Conservation (phyloP, 257 asterid genomes). For the Ophiorrhiza pumila region DNA sequence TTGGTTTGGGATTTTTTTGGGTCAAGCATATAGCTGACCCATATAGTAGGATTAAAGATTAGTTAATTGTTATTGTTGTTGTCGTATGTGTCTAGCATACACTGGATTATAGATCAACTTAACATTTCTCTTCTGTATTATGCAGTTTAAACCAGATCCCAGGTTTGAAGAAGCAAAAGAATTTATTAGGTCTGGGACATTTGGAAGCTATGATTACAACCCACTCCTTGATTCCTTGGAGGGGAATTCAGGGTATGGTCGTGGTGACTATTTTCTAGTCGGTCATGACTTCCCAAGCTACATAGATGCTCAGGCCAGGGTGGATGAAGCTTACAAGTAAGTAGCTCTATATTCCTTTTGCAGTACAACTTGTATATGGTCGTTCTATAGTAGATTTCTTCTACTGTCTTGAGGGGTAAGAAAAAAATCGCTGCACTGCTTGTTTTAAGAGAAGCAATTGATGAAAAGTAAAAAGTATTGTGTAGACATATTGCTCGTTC, state of each 20-base stretch:
- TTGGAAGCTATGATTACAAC: conserved; percentile 91
- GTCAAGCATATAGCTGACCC: too few relatives aligned
- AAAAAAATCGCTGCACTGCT: not conserved
- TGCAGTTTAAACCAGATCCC: conserved; percentile 90
- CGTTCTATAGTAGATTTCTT: not conserved
- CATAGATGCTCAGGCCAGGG: conserved; percentile 83
- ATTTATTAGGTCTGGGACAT: conserved; percentile 85
- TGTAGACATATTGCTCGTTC: too few relatives aligned
- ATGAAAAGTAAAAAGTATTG: not conserved
- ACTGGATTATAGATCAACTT: not conserved
- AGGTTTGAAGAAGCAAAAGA: conserved; percentile 96
- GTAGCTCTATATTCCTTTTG: conserved; percentile 16
- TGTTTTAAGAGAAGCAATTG: not conserved
- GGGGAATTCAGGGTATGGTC: conserved; percentile 89
- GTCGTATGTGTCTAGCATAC: not conserved
- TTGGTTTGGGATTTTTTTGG: not conserved
- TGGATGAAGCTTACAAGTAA: conserved; percentile 96
- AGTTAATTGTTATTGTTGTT: too few relatives aligned
- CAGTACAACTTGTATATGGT: not conserved
- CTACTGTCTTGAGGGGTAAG: not conserved
- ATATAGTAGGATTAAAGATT: too few relatives aligned
- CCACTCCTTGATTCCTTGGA: conserved; percentile 96
- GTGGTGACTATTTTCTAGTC: conserved; percentile 94
- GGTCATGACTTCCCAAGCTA: conserved; percentile 87
- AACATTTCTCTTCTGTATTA: conserved; percentile 11